Conservation (phyloP, 768 basidiomycete genomes). For the Amylocystis lapponica region DNA sequence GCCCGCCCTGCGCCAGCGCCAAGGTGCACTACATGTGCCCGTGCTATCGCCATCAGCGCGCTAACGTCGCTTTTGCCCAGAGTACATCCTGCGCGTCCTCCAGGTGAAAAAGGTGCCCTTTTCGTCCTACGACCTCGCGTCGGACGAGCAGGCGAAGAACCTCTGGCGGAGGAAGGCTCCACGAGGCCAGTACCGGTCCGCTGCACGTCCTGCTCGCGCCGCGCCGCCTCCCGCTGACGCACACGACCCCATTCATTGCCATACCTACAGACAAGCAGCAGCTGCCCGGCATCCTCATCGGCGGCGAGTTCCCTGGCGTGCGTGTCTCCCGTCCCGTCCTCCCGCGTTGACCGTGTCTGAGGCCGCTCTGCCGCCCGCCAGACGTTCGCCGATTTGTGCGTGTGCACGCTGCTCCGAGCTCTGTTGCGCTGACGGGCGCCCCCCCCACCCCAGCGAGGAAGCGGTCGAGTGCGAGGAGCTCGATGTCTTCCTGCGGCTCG, state of each 20-base stretch:
- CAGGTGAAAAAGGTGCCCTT: constrained; percentile 85
- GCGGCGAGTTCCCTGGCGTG: constrained; percentile 72
- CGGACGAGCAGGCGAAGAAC: constrained; percentile 73
- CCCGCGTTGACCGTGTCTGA: too few species aligned
- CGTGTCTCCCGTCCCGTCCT: constrained; percentile 25
- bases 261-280: constrained; percentile 67
- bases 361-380: constrained; percentile 23
- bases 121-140: constrained; percentile 79
- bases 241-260: constrained; percentile 2
- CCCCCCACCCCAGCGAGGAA: constrained; percentile 54
- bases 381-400: constrained; percentile 75
- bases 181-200: constrained; percentile 34
- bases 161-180: constrained; percentile 83
- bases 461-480: constrained; percentile 79
- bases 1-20: constrained; percentile 68
- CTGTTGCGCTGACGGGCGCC: too few species aligned
- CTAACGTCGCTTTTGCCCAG: constrained; percentile 31
- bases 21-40: constrained; percentile 43
- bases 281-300: constrained; percentile 78
- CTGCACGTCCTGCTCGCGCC: background rate
- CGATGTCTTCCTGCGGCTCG: constrained; percentile 62
- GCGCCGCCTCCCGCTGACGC: background rate
- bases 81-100: constrained; percentile 75
- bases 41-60: background rate
- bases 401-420: constrained; percentile 7